Evolutionary conservation across 2,329 filamentous ascomycete species (phyloP).

Genomic region (Paecilomyces sp.): DNA sequence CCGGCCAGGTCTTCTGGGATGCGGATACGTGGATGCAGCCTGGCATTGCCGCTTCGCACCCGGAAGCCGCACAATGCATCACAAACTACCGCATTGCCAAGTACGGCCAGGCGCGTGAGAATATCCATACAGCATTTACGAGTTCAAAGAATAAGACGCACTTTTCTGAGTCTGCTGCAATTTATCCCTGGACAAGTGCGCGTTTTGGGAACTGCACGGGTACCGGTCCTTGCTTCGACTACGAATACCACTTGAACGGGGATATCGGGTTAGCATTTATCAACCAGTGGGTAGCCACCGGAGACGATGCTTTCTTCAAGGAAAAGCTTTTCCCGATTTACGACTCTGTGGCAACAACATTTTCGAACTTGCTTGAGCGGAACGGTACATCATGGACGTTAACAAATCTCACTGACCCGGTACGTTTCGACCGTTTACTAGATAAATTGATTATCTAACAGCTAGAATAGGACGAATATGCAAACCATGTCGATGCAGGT

Average conservation of each 20-base stretch:
- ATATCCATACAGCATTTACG: constrained; percentile 48
- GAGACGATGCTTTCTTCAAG: constrained; percentile 51
- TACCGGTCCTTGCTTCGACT: constrained; percentile 60
- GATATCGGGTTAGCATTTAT: constrained; percentile 59
- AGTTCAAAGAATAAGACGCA: constrained; percentile 55
- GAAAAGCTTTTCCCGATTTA: constrained; percentile 55
- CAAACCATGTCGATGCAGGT: constrained; percentile 60
- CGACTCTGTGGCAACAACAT: constrained; percentile 56
- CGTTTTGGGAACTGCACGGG: constrained; percentile 62
- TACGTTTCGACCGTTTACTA: constrained; percentile 24
- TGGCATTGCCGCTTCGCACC: constrained; percentile 57
- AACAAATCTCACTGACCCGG: constrained; percentile 65
- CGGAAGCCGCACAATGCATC: constrained; percentile 55
- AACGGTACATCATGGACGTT: constrained; percentile 51
- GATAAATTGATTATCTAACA: not conserved
- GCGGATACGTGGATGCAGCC: constrained; percentile 63
- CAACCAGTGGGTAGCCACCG: constrained; percentile 55
- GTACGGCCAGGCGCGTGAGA: constrained; percentile 53
- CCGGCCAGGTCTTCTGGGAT: constrained; percentile 60
- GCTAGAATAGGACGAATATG: constrained; percentile 52
- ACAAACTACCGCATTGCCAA: constrained; percentile 56
- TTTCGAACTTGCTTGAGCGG: constrained; percentile 51
- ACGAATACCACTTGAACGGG: constrained; percentile 65
- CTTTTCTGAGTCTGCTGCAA: constrained; percentile 52
- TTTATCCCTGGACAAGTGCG: constrained; percentile 63